phyloP scores from a whole-genome alignment of 768 basidiomycete genomes.

The Lentinula detonsa region DNA sequence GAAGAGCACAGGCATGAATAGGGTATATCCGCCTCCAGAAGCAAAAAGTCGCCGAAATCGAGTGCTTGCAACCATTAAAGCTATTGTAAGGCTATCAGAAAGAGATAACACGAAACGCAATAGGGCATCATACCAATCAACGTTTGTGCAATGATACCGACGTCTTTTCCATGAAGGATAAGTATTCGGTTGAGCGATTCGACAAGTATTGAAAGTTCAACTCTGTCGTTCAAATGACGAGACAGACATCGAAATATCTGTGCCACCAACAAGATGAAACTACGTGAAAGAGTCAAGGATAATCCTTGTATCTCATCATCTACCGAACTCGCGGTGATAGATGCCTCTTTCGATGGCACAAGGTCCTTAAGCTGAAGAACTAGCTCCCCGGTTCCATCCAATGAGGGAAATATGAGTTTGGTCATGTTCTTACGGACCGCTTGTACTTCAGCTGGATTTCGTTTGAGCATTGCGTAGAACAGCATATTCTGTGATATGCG shows the following conservation, averaged over 20 bases:
- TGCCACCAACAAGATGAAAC: slow-evolving; percentile 60
- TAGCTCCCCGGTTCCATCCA: slow-evolving; percentile 21
- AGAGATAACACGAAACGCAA: slow-evolving; percentile 2
- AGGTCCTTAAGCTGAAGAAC: slow-evolving; percentile 40
- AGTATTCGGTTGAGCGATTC: slow-evolving; percentile 71
- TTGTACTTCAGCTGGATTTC: slow-evolving; percentile 63
- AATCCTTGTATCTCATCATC: slow-evolving; percentile 30
- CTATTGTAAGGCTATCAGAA: slow-evolving; percentile 25
- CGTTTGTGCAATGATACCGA: slow-evolving; percentile 70
- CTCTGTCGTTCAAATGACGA: slow-evolving; percentile 61
- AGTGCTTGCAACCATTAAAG: slow-evolving; percentile 69
- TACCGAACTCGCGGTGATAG: neutral
- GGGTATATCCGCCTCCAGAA: slow-evolving; percentile 62
- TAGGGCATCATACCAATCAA: slow-evolving; percentile 52
- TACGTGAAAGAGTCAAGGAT: slow-evolving; percentile 60
- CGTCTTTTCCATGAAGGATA: slow-evolving; percentile 62
- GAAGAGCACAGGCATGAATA: slow-evolving; percentile 70
- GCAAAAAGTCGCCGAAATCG: slow-evolving; percentile 74
- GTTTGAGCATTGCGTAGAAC: slow-evolving; percentile 56
- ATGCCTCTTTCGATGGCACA: slow-evolving; percentile 29
- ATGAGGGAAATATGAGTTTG: slow-evolving; percentile 51
- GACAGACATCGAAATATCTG: slow-evolving; percentile 72
- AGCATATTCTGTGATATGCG: slow-evolving; percentile 68
- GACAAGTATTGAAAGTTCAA: slow-evolving; percentile 58
- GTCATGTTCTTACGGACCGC: slow-evolving; percentile 60